These are phyloP conservation scores for Spinellus fusiger DNA, from an alignment of 192 early-diverging fungal genomes.

Conservation along the genomic window DNA sequence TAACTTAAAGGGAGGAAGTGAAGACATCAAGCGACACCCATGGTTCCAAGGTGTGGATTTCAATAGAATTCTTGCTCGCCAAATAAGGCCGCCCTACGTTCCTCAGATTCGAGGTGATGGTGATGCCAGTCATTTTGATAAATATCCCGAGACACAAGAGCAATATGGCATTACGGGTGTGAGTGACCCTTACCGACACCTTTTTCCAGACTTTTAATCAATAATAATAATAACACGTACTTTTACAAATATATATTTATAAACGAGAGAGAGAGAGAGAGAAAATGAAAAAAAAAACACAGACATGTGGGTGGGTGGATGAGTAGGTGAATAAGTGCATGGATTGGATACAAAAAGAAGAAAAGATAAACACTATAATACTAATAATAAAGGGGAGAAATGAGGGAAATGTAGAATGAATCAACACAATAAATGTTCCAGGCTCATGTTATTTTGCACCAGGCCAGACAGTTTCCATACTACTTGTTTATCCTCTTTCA, in stretches of 20 bases:
- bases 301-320: no score
- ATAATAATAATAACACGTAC: background rate
- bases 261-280: background rate
- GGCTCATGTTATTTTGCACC: background rate
- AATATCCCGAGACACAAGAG: constrained; percentile 44
- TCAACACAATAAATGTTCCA: constrained; percentile 1
- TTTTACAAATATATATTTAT: background rate
- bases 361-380: background rate
- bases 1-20: constrained; percentile 65
- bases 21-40: constrained; percentile 57
- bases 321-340: no score
- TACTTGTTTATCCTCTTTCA: background rate
- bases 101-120: constrained; percentile 49
- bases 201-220: constrained; percentile 43
- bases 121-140: constrained; percentile 52
- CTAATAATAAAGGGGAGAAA: background rate
- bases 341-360: background rate
- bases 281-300: no score
- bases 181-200: constrained; percentile 30
- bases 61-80: constrained; percentile 44
- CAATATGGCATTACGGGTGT: constrained; percentile 37
- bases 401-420: background rate
- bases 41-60: constrained; percentile 67
- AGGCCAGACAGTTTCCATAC: background rate
- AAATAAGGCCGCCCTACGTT: constrained; percentile 52